Evolutionary conservation across 371 early-diverging fungal species (phyloP).

Genomic region (Smittium culicis): DNA sequence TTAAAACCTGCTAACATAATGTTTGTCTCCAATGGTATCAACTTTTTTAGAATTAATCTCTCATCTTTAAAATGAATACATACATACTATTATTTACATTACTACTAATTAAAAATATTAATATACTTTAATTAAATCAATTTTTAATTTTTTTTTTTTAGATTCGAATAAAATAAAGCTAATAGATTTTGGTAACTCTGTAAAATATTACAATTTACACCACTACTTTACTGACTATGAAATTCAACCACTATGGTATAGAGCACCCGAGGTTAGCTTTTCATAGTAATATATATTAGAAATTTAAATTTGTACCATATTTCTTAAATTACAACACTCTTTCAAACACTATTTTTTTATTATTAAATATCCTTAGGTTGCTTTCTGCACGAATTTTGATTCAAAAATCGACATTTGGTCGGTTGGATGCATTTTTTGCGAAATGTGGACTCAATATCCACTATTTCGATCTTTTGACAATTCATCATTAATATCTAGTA

Average conservation of each 20-base stretch:
- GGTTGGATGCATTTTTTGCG: constrained; percentile 30
- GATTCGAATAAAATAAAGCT: constrained; percentile 18
- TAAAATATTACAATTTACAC: constrained; percentile 19
- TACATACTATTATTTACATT: too few species aligned
- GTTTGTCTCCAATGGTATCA: constrained; percentile 17
- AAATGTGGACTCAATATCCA: constrained; percentile 27
- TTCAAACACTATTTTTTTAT: neutral
- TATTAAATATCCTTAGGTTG: constrained; percentile 13
- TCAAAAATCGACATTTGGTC: constrained; percentile 33
- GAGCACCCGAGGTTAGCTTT: constrained; percentile 26
- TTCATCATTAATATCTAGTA: too few species aligned
- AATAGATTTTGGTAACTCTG: constrained; percentile 32
- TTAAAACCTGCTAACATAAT: constrained; percentile 30
- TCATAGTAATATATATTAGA: too few species aligned
- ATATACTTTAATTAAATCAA: neutral
- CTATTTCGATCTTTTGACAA: constrained; percentile 26
- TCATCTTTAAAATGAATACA: too few species aligned
- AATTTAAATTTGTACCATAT: too few species aligned
- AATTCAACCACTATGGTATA: constrained; percentile 33
- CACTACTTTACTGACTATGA: constrained; percentile 29
- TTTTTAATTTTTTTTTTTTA: neutral
- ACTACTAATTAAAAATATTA: neutral
- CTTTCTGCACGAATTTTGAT: constrained; percentile 25
- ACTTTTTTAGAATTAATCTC: too few species aligned
- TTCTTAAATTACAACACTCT: too few species aligned